Percentiles rank a stretch among this genome's conserved stretches.
phyloP scores from a whole-genome alignment of 169 alveolate species.

The Plasmodium cynomolgi region DNA sequence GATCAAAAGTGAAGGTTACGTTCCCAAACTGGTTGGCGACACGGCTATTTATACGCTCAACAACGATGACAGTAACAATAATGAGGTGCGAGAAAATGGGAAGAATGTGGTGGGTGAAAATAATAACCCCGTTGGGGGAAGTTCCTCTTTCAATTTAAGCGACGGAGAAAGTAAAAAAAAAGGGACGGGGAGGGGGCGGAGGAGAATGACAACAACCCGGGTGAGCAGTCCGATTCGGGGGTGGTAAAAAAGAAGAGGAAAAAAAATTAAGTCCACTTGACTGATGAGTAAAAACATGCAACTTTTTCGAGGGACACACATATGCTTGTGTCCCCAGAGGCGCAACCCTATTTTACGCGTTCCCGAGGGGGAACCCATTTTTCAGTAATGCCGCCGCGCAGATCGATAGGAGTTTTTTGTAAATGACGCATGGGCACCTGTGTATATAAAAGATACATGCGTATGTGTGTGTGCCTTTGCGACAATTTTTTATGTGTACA shows the following conservation, averaged over 20 bases:
- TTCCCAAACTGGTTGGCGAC: constrained; percentile 87
- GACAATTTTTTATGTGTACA: constrained; percentile 6
- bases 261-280: constrained; percentile 3
- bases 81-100: constrained; percentile 2
- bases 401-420: background rate
- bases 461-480: background rate
- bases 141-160: background rate
- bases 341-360: background rate
- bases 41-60: constrained; percentile 76
- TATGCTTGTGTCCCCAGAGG: background rate
- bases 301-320: background rate
- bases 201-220: constrained; percentile 8
- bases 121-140: background rate
- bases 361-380: background rate
- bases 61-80: constrained; percentile 39
- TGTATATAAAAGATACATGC: background rate
- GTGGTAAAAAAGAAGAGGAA: constrained; percentile 56
- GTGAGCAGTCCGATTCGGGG: constrained; percentile 13
- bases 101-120: background rate
- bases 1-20: constrained; percentile 90
- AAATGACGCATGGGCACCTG: background rate
- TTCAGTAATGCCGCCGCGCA: background rate
- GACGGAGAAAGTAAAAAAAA: background rate
- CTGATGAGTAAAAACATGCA: background rate
- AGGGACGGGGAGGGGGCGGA: background rate